Evolutionary conservation across 1,284 basidiomycete species (phyloP).

Genomic region (Trametes pubescens): DNA sequence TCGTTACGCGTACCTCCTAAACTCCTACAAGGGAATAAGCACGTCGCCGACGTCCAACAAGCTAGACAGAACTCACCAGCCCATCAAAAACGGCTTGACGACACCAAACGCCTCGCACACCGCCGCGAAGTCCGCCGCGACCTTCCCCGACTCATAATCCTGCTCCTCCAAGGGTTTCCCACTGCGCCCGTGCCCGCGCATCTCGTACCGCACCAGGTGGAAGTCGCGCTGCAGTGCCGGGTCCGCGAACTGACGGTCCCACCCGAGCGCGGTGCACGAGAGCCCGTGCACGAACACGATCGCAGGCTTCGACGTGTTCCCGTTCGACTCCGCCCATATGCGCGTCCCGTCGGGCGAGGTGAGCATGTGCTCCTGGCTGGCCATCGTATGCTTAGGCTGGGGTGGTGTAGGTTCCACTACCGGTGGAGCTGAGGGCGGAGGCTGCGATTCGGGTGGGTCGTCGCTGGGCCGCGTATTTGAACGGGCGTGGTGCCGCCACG

Average conservation of each 20-base stretch:
- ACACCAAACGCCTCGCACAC: conserved; percentile 43
- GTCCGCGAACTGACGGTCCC: conserved; percentile 50
- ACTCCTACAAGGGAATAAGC: background rate
- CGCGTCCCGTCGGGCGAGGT: conserved; percentile 41
- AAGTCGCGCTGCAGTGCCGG: conserved; percentile 40
- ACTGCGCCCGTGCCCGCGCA: conserved; percentile 43
- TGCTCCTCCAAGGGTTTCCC: conserved; percentile 35
- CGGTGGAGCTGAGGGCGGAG: background rate
- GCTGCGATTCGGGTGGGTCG: background rate
- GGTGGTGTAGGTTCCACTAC: background rate
- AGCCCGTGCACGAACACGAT: conserved; percentile 54
- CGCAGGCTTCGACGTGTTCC: conserved; percentile 47
- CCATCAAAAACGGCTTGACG: conserved; percentile 45
- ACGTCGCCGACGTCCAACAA: conserved; percentile 43
- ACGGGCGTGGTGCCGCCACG: background rate
- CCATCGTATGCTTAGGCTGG: conserved; percentile 1
- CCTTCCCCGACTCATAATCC: conserved; percentile 41
- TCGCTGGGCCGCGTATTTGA: background rate
- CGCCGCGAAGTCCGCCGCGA: conserved; percentile 47
- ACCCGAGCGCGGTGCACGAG: conserved; percentile 46
- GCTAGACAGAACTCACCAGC: conserved; percentile 43
- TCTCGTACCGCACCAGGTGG: conserved; percentile 48
- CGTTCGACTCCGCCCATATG: conserved; percentile 48
- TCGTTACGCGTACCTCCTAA: conserved; percentile 15
- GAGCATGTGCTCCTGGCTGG: conserved; percentile 28